Base-by-base conservation (phyloP, 129 eudicot genomes). In the Solidago caesia region DNA sequence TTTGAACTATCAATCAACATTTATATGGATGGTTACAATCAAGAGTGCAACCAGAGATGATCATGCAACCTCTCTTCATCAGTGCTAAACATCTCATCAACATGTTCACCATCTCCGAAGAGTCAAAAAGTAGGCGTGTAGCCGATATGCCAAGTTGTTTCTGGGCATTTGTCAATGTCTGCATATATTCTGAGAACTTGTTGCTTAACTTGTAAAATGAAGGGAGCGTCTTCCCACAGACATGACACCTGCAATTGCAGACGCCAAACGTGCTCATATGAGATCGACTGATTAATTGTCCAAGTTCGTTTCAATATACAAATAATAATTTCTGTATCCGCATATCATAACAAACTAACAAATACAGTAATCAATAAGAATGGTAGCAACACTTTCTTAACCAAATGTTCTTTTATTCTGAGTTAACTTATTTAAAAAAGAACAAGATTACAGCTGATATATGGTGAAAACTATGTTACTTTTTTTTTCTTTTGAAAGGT, bases 21-120 rank as follows among this genome's bases (percentile, higher is more conserved):
- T 57, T 33, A 41, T 8, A 55, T 56, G 21, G 46, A 29, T 53
- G 47, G n/a, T 25, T 43, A 33, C 39, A 16, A 2, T 55, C 16
- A 6, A 44, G 49, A 52, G 46, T 70, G 49, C 1, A 70, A 33
- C 45, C 64, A 52, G 4, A 52, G 63, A 52, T 89, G 90, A 66
- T 91, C 90, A n/a, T 77, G 89, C 72, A 88, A 71, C 57, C 96
- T 77, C 64, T 89, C 97, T 74, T 89, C 96, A 29, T 92, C 97
- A 39, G 89, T 82, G 26, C 96, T 92, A 82, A 83, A 83, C 96
- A 91, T 89, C 79, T 87, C 92, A 44, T 92, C 97, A 7, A 88
- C 97, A 71, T 87, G 73, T 70, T 91, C 97, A 64, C 92, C 91
- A 44, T 91, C 91, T 72, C 90, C 77, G 62, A 84, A 86, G 83